Percentiles rank a stretch among this genome's conserved stretches.
These are phyloP conservation scores for Teratosphaeria epicoccoides DNA, from an alignment of 2,329 filamentous ascomycete genomes.

Conservation along the genomic window DNA sequence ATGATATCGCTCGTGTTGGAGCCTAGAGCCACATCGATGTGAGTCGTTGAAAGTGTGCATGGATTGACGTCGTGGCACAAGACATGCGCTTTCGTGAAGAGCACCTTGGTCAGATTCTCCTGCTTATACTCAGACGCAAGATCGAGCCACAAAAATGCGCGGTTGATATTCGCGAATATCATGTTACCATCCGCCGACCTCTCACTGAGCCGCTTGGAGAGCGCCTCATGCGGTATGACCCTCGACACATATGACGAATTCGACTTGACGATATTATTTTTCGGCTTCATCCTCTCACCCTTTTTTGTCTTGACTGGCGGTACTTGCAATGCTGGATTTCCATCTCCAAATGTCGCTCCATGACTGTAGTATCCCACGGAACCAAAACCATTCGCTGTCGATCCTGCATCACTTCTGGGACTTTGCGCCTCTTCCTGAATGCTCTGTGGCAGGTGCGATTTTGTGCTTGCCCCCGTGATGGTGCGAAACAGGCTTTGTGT, in stretches of 20 bases:
- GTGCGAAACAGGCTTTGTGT: slow-evolving; percentile 33
- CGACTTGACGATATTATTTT: slow-evolving; percentile 97
- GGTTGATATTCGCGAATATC: slow-evolving; percentile 90
- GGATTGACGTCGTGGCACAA: slow-evolving; percentile 88
- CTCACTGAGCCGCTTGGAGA: slow-evolving; percentile 70
- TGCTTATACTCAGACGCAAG: slow-evolving; percentile 66
- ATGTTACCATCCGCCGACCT: slow-evolving; percentile 69
- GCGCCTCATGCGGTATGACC: slow-evolving; percentile 77
- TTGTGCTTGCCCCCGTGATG: slow-evolving; percentile 30
- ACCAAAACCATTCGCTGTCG: slow-evolving; percentile 30
- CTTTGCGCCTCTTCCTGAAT: slow-evolving; percentile 39
- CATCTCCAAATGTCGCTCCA: slow-evolving; percentile 68
- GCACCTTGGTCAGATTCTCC: slow-evolving; percentile 87
- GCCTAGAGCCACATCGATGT: slow-evolving; percentile 87
- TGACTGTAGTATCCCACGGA: slow-evolving; percentile 21
- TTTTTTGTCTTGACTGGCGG: slow-evolving; percentile 56
- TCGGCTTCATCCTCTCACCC: slow-evolving; percentile 77
- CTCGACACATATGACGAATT: slow-evolving; percentile 98
- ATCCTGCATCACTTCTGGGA: slow-evolving; percentile 36
- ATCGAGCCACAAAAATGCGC: slow-evolving; percentile 93
- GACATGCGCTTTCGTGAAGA: slow-evolving; percentile 94
- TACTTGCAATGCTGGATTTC: slow-evolving; percentile 62
- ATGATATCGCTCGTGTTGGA: slow-evolving; percentile 96
- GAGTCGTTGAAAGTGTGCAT: slow-evolving; percentile 64
- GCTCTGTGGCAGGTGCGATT: slow-evolving; percentile 30